Evolutionary conservation across 2,329 filamentous ascomycete genomes (phyloP).

Genomic region (Xylariaceae sp.): DNA sequence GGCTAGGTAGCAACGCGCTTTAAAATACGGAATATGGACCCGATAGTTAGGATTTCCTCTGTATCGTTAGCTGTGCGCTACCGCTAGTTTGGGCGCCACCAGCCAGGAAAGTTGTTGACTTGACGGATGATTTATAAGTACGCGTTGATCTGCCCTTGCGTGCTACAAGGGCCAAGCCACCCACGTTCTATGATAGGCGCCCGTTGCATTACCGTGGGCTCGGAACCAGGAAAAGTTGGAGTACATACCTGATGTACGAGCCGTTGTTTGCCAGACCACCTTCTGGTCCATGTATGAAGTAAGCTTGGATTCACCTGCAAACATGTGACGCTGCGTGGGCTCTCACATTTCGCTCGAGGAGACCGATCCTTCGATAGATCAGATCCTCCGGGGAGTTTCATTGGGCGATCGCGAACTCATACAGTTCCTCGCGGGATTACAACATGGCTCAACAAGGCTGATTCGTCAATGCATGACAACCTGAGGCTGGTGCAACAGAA

Average conservation of each 20-base stretch:
- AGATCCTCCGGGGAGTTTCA: too few relatives aligned
- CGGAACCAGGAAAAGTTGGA: constrained; percentile 5
- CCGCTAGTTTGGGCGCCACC: background rate
- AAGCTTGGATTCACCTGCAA: too few relatives aligned
- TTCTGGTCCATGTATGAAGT: too few relatives aligned
- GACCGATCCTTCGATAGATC: too few relatives aligned
- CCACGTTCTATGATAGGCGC: background rate
- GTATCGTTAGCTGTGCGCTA: background rate
- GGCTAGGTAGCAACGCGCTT: background rate
- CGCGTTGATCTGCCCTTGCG: background rate
- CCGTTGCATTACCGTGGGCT: constrained; percentile 4
- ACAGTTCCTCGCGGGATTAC: background rate
- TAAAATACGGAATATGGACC: background rate
- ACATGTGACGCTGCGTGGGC: too few relatives aligned
- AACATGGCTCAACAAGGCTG: background rate
- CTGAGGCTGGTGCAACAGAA: background rate
- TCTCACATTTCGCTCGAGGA: too few relatives aligned
- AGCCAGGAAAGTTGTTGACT: background rate
- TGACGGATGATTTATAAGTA: background rate
- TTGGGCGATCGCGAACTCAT: background rate
- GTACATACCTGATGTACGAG: background rate
- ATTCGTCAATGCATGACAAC: background rate
- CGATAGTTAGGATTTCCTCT: background rate
- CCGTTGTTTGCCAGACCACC: too few relatives aligned
- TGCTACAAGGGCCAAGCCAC: background rate